Percentiles rank a stretch among this genome's conserved stretches.
Conservation (phyloP, 345 rosid species). For the Jatropha curcas region DNA sequence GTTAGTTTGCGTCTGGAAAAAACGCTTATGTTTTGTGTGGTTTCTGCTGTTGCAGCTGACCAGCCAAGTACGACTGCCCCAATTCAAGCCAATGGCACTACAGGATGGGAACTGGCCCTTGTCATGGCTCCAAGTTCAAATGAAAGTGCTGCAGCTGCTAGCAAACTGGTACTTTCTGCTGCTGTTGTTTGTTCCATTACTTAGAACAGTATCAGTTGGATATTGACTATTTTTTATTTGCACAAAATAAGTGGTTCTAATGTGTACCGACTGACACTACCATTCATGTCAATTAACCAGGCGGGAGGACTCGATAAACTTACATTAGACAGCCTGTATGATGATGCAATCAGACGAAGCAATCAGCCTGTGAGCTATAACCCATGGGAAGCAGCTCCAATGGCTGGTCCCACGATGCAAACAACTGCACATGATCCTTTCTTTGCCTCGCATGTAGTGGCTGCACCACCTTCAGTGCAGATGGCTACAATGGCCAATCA, state of each 20-base stretch:
- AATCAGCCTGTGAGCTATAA: conserved; percentile 74
- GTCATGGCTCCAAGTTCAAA: conserved; percentile 91
- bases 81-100: conserved; percentile 47
- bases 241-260: background rate
- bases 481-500: conserved; percentile 72
- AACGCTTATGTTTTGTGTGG: conserved; percentile 8
- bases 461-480: conserved; percentile 67
- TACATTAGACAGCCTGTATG: conserved; percentile 89
- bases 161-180: conserved; percentile 65
- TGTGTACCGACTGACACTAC: conserved; percentile 12
- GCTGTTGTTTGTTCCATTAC: background rate
- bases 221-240: background rate
- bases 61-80: conserved; percentile 47
- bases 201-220: conserved; percentile 1
- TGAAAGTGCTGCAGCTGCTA: conserved; percentile 59
- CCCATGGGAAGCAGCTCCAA: conserved; percentile 70
- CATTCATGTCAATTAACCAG: conserved; percentile 36
- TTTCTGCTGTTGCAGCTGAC: conserved; percentile 55
- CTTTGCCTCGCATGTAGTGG: conserved; percentile 44
- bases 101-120: conserved; percentile 96
- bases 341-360: conserved; percentile 86
- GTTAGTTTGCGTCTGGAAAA: background rate
- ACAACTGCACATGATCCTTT: conserved; percentile 60
- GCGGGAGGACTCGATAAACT: conserved; percentile 95
- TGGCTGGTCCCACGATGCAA: conserved; percentile 58